These are phyloP conservation scores for Vanrija sp. DNA, from an alignment of 1,284 basidiomycete genomes.

Conservation along the genomic window DNA sequence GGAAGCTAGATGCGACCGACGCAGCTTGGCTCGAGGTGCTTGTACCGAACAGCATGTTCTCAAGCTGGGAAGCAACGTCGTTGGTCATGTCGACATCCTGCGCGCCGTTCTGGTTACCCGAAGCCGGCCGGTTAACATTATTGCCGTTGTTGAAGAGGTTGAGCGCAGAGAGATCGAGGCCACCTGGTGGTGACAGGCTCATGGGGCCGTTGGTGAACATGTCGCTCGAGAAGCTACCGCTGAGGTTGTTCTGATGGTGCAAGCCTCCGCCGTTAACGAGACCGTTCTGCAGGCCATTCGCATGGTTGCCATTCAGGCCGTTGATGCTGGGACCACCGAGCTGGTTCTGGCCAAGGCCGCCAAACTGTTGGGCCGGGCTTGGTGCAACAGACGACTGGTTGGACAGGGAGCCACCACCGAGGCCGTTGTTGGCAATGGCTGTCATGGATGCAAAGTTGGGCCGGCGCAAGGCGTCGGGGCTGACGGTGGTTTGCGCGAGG, in stretches of 20 bases:
- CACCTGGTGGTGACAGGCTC: neutral
- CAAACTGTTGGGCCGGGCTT: constrained; percentile 10
- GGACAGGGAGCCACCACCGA: constrained; percentile 15
- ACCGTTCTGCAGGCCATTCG: neutral
- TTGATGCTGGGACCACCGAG: constrained; percentile 6
- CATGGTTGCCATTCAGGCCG: constrained; percentile 6
- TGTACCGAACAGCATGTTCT: constrained; percentile 29
- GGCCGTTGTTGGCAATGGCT: constrained; percentile 7
- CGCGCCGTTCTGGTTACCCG: constrained; percentile 5
- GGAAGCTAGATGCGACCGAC: constrained; percentile 28
- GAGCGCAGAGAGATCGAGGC: constrained; percentile 13
- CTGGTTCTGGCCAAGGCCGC: neutral
- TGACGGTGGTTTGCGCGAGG: constrained; percentile 28
- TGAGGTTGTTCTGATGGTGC: too few species aligned
- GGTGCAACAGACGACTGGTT: constrained; percentile 15
- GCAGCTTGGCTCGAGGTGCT: constrained; percentile 23
- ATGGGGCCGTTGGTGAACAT: neutral
- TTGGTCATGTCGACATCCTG: constrained; percentile 29
- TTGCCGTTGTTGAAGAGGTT: neutral
- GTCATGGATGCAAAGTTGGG: constrained; percentile 30
- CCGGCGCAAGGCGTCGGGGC: constrained; percentile 33
- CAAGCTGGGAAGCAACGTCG: constrained; percentile 27
- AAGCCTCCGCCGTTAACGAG: neutral
- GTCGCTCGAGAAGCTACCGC: too few species aligned
- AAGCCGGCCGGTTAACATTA: too few species aligned